Evolutionary conservation across 176 grass and related monocot genomes (phyloP).

Genomic region (Saccharum officinarum): DNA sequence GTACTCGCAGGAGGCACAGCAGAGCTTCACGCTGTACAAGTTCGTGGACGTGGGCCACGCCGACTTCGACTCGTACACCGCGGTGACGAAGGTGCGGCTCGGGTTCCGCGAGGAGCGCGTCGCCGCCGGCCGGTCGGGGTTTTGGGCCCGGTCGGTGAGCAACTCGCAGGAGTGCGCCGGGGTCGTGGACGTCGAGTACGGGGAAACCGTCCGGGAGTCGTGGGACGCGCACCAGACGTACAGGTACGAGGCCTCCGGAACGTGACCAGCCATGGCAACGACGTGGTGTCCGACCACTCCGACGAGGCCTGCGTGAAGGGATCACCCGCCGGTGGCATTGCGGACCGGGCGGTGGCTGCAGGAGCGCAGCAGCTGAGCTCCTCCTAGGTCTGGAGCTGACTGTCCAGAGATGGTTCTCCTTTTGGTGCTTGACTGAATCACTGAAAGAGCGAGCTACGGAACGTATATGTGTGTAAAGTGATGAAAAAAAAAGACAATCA

Average conservation of each 20-base stretch:
- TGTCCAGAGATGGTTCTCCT: not conserved
- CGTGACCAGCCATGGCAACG: constrained; percentile 44
- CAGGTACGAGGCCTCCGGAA: constrained; percentile 62
- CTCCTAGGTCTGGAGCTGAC: not conserved
- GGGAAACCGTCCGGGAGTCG: constrained; percentile 34
- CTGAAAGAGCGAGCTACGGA: not conserved
- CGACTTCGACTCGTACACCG: constrained; percentile 33
- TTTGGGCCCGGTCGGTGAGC: constrained; percentile 53
- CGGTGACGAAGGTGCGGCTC: constrained; percentile 28
- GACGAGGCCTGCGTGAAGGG: constrained; percentile 45
- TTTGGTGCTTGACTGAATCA: not conserved
- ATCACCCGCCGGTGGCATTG: not conserved
- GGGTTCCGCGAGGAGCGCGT: constrained; percentile 61
- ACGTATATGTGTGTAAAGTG: too few species aligned
- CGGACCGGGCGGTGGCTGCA: not conserved
- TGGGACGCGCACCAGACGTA: constrained; percentile 60
- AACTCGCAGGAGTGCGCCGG: constrained; percentile 56
- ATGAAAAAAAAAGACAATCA: too few species aligned
- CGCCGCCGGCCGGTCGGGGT: constrained; percentile 57
- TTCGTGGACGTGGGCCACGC: constrained; percentile 43
- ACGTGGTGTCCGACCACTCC: constrained; percentile 34
- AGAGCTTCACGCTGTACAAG: constrained; percentile 59
- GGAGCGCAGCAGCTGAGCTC: constrained; percentile 6
- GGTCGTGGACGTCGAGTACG: constrained; percentile 41
- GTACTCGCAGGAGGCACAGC: constrained; percentile 57